Base-by-base conservation (phyloP, 106 monocot species). In the Dendrobium officinale region DNA sequence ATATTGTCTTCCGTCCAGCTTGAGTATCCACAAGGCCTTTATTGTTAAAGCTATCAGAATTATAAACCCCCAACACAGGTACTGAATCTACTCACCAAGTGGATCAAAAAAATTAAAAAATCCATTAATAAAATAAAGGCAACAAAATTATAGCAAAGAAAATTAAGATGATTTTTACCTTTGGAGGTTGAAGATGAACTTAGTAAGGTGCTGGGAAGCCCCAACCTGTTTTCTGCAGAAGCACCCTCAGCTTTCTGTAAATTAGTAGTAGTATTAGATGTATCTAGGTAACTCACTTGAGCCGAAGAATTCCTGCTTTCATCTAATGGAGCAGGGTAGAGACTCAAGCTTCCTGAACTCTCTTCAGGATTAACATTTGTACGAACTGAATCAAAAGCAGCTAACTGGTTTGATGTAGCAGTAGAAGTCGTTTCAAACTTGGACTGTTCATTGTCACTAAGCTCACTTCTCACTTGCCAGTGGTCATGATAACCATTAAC, bases 401-500 rank as follows among this genome's bases (percentile, higher is more conserved):
- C 68, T 67, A 77, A 29, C 37, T 44, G 51, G 42, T 77, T 75
- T 55, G 41, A 4, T 85, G 44, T 22, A 58, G 18, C n/a, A 67
- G 1, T 58, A 82, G 27, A 17, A 61, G 55, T 26, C 55, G 74
- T n/a, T 79, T 73, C 81, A 73, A 72, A 41, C 24, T 70, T 42
- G n/a, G 70, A 42, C 26, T n/a, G 45, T 19, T 74, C 82, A 73
- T 24, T 75, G 37, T 82, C 67, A 77, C 9, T 78, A 80, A 81
- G 61, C 13, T 81, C 82, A 80, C 66, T 83, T 29, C 31, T 86
- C 58, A 81, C 85, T 61, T 59, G 81, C 80, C 42, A 77, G 10
- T 80, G 70, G 55, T 82, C 72, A 75, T 84, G 72, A 88, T 82
- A 84, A 78, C 83, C 89, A 88, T 90, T 89, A 42, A 58, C 79